A percentile compares a stretch with the other conserved stretches of the same genome.
Evolutionary conservation across 2,329 filamentous ascomycete genomes (phyloP).

Genomic region (Colletotrichum tofieldiae): DNA sequence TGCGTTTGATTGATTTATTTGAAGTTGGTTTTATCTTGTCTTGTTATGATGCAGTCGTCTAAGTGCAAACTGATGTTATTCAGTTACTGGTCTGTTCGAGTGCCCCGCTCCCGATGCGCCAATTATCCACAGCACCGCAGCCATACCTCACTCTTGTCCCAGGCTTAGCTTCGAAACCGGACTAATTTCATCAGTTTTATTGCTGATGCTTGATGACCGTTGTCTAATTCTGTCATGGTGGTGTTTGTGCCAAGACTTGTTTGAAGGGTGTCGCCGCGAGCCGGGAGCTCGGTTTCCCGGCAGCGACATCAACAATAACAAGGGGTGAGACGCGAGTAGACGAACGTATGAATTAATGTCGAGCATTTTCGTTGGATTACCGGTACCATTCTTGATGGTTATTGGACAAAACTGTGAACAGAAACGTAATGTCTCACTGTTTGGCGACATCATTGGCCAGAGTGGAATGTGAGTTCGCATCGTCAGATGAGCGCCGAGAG

Average conservation of each 20-base stretch:
- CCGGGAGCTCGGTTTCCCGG: not conserved
- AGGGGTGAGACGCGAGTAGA: not conserved
- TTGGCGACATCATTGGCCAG: not conserved
- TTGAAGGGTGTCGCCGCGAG: not conserved
- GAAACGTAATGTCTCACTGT: slow-evolving; percentile 13
- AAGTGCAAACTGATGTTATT: not conserved
- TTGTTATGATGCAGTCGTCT: not conserved
- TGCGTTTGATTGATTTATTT: fast-evolving
- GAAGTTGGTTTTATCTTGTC: not conserved
- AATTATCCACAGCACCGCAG: too few relatives aligned
- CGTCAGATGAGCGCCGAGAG: not conserved
- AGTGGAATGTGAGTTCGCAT: slow-evolving; percentile 17
- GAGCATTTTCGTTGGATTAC: not conserved
- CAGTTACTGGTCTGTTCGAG: not conserved
- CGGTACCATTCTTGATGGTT: too few relatives aligned
- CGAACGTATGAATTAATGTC: not conserved
- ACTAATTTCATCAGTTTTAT: not conserved
- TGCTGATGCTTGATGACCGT: not conserved
- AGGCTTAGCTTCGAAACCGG: too few relatives aligned
- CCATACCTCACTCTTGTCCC: too few relatives aligned
- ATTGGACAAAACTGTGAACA: not conserved
- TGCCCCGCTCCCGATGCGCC: too few relatives aligned
- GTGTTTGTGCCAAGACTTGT: not conserved
- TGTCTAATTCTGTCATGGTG: not conserved
- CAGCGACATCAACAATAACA: slow-evolving; percentile 4